Percentiles rank a stretch among this genome's conserved stretches.
Evolutionary conservation across 176 grass and related monocot species (phyloP).

Genomic region (Alloteropsis semialata): DNA sequence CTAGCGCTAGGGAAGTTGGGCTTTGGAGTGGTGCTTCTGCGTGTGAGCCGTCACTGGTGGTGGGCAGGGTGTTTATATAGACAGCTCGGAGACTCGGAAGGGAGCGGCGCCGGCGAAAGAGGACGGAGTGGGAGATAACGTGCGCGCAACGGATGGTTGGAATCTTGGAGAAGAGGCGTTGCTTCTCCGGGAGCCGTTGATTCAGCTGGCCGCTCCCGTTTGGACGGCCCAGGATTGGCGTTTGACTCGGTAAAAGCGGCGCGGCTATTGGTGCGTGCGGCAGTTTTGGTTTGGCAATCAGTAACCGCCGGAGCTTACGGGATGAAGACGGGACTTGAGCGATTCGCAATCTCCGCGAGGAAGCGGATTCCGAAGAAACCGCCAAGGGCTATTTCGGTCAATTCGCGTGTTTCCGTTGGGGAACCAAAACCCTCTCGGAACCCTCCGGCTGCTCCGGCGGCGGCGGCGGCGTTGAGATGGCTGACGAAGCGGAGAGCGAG

Average conservation of each 20-base stretch:
- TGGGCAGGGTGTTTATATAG: slow-evolving; percentile 33
- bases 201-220: too few species aligned
- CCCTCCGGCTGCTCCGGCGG: neutral
- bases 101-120: neutral
- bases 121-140: neutral
- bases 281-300: too few species aligned
- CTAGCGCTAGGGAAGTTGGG: neutral
- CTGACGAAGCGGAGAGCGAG: slow-evolving; percentile 26
- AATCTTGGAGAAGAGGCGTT: too few species aligned
- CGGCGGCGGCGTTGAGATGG: slow-evolving; percentile 36
- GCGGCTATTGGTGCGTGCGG: too few species aligned
- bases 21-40: neutral
- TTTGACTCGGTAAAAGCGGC: too few species aligned
- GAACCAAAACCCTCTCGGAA: slow-evolving; percentile 33
- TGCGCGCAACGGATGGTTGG: too few species aligned
- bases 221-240: too few species aligned
- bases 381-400: neutral
- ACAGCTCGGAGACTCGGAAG: neutral
- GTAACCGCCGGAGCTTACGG: too few species aligned
- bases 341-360: fast-evolving
- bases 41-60: neutral
- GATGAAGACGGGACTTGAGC: fast-evolving
- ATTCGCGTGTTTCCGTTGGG: neutral
- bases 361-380: neutral
- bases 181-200: too few species aligned